A percentile compares a stretch with the other conserved stretches of the same genome.
phyloP scores from a whole-genome alignment of 2,329 filamentous ascomycete genomes.

The Colletotrichum lentis region DNA sequence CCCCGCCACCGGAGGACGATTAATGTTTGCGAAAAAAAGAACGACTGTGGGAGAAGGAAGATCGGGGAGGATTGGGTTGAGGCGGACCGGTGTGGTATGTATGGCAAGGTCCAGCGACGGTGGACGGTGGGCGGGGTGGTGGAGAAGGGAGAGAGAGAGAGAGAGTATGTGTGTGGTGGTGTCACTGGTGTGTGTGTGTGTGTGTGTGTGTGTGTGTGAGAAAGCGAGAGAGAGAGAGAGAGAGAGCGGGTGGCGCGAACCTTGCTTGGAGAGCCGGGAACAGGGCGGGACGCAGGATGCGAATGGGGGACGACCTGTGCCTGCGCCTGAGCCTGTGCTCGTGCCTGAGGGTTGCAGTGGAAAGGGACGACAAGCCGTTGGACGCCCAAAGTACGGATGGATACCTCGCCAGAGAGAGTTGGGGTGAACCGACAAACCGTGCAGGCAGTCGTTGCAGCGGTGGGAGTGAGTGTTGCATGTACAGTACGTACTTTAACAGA shows the following conservation, averaged over 20 bases:
- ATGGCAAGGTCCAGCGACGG: constrained; percentile 37
- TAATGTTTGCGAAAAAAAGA: constrained; percentile 38
- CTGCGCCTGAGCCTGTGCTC: constrained; percentile 33
- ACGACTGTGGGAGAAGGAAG: constrained; percentile 37
- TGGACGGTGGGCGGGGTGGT: constrained; percentile 36
- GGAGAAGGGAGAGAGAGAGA: constrained; percentile 19
- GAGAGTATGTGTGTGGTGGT: no score
- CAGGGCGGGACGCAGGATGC: constrained; percentile 35
- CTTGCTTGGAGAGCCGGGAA: constrained; percentile 32
- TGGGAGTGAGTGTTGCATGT: not conserved
- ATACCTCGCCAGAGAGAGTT: constrained; percentile 24
- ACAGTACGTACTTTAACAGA: no score
- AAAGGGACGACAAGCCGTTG: constrained; percentile 22
- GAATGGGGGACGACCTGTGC: constrained; percentile 34
- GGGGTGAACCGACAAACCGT: constrained; percentile 19
- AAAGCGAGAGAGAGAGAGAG: no score
- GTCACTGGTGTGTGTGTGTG: no score
- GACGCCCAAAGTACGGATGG: constrained; percentile 30
- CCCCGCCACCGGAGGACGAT: constrained; percentile 37
- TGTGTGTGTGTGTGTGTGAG: no score
- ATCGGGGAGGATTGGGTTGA: constrained; percentile 33
- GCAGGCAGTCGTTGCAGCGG: constrained; percentile 23
- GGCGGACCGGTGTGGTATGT: constrained; percentile 39
- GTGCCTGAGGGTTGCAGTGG: constrained; percentile 33
- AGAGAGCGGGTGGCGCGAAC: constrained; percentile 38